Evolutionary conservation across 345 rosid genomes (phyloP).

Genomic region (Abelmoschus esculentus): DNA sequence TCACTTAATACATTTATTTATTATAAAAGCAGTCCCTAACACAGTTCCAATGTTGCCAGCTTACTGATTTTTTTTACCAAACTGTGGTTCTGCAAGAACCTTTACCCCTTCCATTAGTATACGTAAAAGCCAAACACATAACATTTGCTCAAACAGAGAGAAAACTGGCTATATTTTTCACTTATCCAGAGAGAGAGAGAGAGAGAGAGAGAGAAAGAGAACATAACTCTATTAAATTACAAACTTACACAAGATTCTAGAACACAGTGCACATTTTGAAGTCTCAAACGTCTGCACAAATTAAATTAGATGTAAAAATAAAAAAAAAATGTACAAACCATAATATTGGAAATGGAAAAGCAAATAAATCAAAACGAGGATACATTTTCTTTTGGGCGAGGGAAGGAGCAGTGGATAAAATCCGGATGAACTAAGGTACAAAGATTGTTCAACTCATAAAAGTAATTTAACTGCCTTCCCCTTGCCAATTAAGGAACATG

Average conservation of each 20-base stretch:
- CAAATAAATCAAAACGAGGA: neutral
- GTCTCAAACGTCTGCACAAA: constrained; percentile 64
- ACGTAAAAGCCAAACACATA: too few species aligned
- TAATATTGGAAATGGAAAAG: neutral
- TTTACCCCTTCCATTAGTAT: neutral
- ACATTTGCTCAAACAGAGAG: neutral
- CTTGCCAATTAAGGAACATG: neutral
- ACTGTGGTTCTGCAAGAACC: neutral
- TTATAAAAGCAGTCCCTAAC: neutral
- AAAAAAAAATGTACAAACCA: neutral
- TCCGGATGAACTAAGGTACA: neutral
- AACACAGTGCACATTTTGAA: constrained; percentile 66
- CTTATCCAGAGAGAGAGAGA: too few species aligned
- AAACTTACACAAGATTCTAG: constrained; percentile 69
- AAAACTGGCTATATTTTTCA: neutral
- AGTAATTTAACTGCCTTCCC: constrained; percentile 5
- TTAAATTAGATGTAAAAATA: constrained; percentile 9
- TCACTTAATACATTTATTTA: neutral
- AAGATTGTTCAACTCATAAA: neutral
- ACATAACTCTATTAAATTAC: neutral
- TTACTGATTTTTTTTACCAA: neutral
- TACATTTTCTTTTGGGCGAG: too few species aligned
- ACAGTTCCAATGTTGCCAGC: neutral
- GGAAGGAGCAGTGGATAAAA: neutral
- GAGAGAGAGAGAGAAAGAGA: too few species aligned